phyloP scores from a whole-genome alignment of 768 basidiomycete species.

The Lyophyllum semitale region DNA sequence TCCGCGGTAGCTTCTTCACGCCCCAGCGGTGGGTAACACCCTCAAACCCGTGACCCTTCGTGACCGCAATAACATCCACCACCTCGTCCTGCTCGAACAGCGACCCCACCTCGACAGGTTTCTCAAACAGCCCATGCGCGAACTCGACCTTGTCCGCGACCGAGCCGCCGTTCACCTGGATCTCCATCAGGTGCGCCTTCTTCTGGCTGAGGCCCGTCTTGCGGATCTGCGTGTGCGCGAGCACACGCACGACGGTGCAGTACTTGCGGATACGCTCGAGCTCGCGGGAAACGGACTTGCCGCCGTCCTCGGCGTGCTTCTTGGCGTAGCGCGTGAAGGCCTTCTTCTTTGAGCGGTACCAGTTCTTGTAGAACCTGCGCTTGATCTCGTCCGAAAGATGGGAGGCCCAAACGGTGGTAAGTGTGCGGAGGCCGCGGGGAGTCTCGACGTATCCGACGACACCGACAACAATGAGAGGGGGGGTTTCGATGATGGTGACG shows the following conservation, averaged over 20 bases:
- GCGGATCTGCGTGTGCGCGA: conserved; percentile 98
- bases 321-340: conserved; percentile 99
- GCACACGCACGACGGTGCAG: conserved; percentile 99
- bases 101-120: conserved; percentile 80
- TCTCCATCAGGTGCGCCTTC: conserved; percentile 99
- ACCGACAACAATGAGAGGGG: conserved; percentile 94
- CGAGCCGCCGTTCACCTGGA: conserved; percentile 97
- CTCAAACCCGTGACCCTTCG: conserved; percentile 99
- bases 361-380: conserved; percentile 99
- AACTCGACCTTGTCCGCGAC: conserved; percentile 97
- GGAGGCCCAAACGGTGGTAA: conserved; percentile 98
- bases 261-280: conserved; percentile 99
- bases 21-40: conserved; percentile 99
- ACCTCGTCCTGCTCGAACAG: conserved; percentile 98
- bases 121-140: conserved; percentile 93
- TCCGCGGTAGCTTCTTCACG: conserved; percentile 96
- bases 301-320: conserved; percentile 95
- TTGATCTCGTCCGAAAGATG: conserved; percentile 98
- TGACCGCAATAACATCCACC: conserved; percentile 96
- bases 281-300: conserved; percentile 91
- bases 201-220: conserved; percentile 98
- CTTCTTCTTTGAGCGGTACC: conserved; percentile 99
- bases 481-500: conserved; percentile 93
- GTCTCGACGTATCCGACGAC: conserved; percentile 99
- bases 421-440: conserved; percentile 96